Percentiles rank a stretch among this genome's conserved stretches.
These are phyloP conservation scores for Cyberlindnera amylophila DNA, from an alignment of 805 yeast genomes.

Conservation along the genomic window DNA sequence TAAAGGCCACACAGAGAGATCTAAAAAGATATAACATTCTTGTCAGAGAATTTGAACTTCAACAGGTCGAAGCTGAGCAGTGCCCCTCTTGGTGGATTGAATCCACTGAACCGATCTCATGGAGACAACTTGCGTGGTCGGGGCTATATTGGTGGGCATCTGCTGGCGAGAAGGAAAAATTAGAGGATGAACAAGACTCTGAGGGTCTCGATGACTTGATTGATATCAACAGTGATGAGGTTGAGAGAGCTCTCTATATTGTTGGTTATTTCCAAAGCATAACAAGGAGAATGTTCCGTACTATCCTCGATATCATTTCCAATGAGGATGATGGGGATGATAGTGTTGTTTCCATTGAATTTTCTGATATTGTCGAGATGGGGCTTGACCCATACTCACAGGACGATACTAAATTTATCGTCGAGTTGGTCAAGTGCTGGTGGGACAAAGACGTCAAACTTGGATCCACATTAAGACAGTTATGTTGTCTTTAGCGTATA, in stretches of 20 bases:
- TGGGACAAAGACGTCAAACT: constrained; percentile 42
- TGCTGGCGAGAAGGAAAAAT: constrained; percentile 59
- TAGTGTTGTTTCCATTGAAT: constrained; percentile 31
- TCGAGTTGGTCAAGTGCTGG: constrained; percentile 42
- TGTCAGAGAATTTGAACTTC: constrained; percentile 16
- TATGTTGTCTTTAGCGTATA: constrained; percentile 30
- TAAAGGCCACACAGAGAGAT: constrained; percentile 36
- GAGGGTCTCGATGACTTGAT: constrained; percentile 31
- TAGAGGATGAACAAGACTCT: constrained; percentile 36
- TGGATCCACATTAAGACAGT: constrained; percentile 32
- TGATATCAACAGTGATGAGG: constrained; percentile 18
- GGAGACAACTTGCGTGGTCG: constrained; percentile 59
- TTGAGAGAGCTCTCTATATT: constrained; percentile 28
- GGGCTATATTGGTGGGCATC: constrained; percentile 87
- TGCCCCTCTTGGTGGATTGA: constrained; percentile 37
- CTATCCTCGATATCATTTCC: constrained; percentile 35
- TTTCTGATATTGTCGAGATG: constrained; percentile 49
- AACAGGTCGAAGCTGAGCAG: constrained; percentile 9
- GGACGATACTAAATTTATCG: constrained; percentile 43
- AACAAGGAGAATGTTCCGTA: constrained; percentile 40
- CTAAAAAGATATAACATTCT: constrained; percentile 32
- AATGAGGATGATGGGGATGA: constrained; percentile 18
- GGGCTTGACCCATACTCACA: constrained; percentile 53
- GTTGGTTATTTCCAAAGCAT: constrained; percentile 51
- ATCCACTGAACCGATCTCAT: constrained; percentile 46